These are phyloP conservation scores for Haberlea rhodopensis DNA, from an alignment of 257 asterid species.

Conservation along the genomic window DNA sequence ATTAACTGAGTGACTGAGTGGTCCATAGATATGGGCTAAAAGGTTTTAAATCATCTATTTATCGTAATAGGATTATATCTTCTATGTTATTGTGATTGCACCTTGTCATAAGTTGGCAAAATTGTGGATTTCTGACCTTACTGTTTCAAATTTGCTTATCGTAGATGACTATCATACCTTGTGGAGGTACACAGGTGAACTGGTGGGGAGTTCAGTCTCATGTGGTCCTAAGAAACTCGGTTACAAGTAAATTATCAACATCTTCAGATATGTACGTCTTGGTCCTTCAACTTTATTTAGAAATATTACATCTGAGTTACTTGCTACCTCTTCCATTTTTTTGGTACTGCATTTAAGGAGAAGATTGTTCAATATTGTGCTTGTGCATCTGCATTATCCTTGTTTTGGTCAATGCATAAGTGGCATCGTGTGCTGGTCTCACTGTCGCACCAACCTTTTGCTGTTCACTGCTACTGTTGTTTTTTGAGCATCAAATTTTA, in stretches of 20 bases:
- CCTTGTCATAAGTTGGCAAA: neutral
- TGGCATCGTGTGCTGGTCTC: slow-evolving; percentile 5
- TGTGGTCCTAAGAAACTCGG: slow-evolving; percentile 35
- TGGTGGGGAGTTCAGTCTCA: slow-evolving; percentile 80
- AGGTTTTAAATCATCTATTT: neutral
- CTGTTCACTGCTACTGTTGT: neutral
- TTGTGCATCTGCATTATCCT: slow-evolving; percentile 7
- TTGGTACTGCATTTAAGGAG: neutral
- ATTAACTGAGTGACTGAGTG: neutral
- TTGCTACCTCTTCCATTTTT: neutral
- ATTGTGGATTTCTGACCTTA: neutral
- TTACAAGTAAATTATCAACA: slow-evolving; percentile 37
- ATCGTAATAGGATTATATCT: slow-evolving; percentile 14
- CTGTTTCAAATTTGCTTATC: slow-evolving; percentile 26
- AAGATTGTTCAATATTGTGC: neutral
- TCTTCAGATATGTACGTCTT: slow-evolving; percentile 47
- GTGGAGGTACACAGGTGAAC: slow-evolving; percentile 72
- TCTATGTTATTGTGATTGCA: slow-evolving; percentile 13
- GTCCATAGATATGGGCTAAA: neutral
- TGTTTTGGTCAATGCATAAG: slow-evolving; percentile 9
- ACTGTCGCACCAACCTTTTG: neutral
- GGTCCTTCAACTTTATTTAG: neutral
- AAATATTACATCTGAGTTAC: slow-evolving; percentile 14
- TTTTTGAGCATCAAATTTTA: neutral
- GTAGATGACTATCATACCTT: slow-evolving; percentile 81